A percentile compares a stretch with the other conserved stretches of the same genome.
These are phyloP conservation scores for Solanum habrochaites DNA, from an alignment of 257 asterid species.

Conservation along the genomic window DNA sequence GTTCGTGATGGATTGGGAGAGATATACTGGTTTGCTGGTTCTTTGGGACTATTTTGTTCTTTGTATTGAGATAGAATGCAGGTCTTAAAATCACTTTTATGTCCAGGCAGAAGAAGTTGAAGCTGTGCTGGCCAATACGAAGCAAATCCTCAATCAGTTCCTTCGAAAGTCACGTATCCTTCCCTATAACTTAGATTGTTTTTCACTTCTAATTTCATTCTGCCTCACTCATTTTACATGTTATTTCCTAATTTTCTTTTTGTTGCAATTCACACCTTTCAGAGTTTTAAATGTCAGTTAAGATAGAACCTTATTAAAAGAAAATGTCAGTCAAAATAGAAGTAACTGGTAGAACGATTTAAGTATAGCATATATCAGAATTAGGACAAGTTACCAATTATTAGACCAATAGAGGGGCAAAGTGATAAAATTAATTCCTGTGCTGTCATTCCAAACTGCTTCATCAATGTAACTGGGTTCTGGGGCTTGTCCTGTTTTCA, in stretches of 20 bases:
- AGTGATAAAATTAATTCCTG: neutral
- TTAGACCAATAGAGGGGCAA: neutral
- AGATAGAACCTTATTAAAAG: neutral
- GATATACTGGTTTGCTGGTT: neutral
- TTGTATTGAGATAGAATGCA: neutral
- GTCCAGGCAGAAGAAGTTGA: constrained; percentile 74
- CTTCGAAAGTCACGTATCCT: constrained; percentile 86
- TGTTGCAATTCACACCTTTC: neutral
- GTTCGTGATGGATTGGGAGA: neutral
- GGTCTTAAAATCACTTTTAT: neutral
- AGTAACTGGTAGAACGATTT: neutral
- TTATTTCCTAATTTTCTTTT: neutral
- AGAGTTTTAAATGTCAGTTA: neutral
- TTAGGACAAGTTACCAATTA: neutral
- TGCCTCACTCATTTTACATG: neutral
- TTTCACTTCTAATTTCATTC: neutral
- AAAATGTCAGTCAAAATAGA: neutral
- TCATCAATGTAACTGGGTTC: neutral
- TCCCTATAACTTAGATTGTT: neutral
- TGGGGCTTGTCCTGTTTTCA: neutral
- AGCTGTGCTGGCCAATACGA: constrained; percentile 85
- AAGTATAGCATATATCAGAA: neutral
- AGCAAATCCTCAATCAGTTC: constrained; percentile 83
- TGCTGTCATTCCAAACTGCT: neutral
- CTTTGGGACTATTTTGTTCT: neutral